A percentile compares a stretch with the other conserved stretches of the same genome.
phyloP scores from a whole-genome alignment of 1,284 basidiomycete species.

The Coriolopsis trogii region DNA sequence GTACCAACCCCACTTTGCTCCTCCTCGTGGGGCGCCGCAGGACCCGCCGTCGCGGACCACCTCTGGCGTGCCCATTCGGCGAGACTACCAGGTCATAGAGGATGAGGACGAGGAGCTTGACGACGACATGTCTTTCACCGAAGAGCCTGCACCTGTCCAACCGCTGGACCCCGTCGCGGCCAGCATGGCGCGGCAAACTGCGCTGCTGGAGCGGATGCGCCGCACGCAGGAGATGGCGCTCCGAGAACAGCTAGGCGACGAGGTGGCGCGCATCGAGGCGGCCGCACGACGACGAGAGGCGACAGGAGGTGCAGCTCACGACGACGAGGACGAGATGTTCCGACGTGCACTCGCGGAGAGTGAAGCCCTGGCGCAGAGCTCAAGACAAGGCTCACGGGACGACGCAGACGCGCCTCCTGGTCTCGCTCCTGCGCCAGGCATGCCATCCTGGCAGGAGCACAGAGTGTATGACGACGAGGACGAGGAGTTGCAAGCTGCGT shows the following conservation, averaged over 20 bases:
- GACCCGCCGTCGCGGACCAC: slow-evolving; percentile 1
- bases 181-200: slow-evolving; percentile 65
- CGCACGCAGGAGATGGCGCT: slow-evolving; percentile 72
- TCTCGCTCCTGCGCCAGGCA: slow-evolving; percentile 7
- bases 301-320: slow-evolving; percentile 49
- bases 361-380: slow-evolving; percentile 47
- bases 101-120: slow-evolving; percentile 18
- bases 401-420: slow-evolving; percentile 32
- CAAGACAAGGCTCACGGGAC: slow-evolving; percentile 18
- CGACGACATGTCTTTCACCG: neutral
- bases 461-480: slow-evolving; percentile 86
- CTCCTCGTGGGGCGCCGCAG: neutral
- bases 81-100: slow-evolving; percentile 16
- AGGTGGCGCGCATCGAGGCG: slow-evolving; percentile 35
- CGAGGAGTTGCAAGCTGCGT: slow-evolving; percentile 79
- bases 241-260: slow-evolving; percentile 55
- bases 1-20: slow-evolving; percentile 6
- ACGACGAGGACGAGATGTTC: slow-evolving; percentile 64
- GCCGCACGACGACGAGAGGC: slow-evolving; percentile 26
- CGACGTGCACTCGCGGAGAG: slow-evolving; percentile 71
- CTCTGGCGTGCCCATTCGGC: slow-evolving; percentile 1
- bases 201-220: slow-evolving; percentile 66
- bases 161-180: slow-evolving; percentile 69
- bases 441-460: slow-evolving; percentile 26
- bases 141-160: slow-evolving; percentile 19